These are phyloP conservation scores for Malassezia japonica DNA, from an alignment of 1,284 basidiomycete genomes.

Conservation along the genomic window DNA sequence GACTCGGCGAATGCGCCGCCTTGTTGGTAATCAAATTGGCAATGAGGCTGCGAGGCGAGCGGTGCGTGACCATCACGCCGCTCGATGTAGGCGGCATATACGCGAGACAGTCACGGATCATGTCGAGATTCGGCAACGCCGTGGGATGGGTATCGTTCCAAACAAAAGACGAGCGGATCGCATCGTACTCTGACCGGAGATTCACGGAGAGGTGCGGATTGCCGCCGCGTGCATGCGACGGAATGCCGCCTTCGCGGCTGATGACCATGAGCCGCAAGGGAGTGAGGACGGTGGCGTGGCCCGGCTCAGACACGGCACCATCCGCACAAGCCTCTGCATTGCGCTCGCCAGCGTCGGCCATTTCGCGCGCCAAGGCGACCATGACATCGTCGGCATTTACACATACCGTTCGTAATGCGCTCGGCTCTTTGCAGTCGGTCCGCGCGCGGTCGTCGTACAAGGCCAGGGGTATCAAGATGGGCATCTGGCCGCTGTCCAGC, in stretches of 20 bases:
- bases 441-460: constrained; percentile 63
- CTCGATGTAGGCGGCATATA: constrained; percentile 90
- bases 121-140: constrained; percentile 73
- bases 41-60: constrained; percentile 86
- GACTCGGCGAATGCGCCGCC: constrained; percentile 84
- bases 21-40: constrained; percentile 97
- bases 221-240: constrained; percentile 88
- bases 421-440: background rate
- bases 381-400: constrained; percentile 85
- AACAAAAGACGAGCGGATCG: constrained; percentile 78
- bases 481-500: constrained; percentile 82
- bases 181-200: constrained; percentile 72
- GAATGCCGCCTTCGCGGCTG: constrained; percentile 90
- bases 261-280: constrained; percentile 91
- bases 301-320: background rate
- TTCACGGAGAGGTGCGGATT: constrained; percentile 95
- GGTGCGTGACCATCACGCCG: constrained; percentile 92
- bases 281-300: constrained; percentile 46
- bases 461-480: constrained; percentile 87
- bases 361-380: constrained; percentile 73
- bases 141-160: constrained; percentile 78
- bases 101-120: constrained; percentile 74
- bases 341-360: constrained; percentile 52
- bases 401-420: constrained; percentile 61
- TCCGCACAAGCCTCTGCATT: no score